Base-by-base conservation (phyloP, 1,284 basidiomycete genomes). In the Somion occarium region DNA sequence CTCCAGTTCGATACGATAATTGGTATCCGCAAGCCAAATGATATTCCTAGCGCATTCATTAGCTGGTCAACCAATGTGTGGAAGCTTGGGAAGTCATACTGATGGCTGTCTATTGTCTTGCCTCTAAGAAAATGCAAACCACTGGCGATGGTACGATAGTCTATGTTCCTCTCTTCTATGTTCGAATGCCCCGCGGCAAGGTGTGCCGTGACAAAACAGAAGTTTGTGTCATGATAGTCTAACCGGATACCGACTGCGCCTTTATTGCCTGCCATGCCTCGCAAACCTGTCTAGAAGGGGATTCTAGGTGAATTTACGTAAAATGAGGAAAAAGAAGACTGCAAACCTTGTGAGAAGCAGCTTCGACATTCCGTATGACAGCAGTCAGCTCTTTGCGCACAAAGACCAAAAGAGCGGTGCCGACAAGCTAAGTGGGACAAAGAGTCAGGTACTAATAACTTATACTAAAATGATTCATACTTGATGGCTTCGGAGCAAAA, bases 201-300 rank as follows among this genome's bases (percentile, higher is more conserved):
- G 69, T 99, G 97, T 0, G 92, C 91, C 0, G 96, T 98, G 60
- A 99, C 73, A 70, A 99, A 94, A 70, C 97, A 99, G 61, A 99
- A 87, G 44, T 82, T 88, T 4, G 94, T 91, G 64, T 97, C 93
- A 61, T 88, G 80, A 59, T 92, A 89, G 39, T 98, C 88, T 53
- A 99, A 74, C 19, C 97, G 85, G 58, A 99, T 91, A 2, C 88
- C 94, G 5, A 97, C 91, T 9, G 93, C 95, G 20, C 92, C 92
- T 71, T 96, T 99, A 72, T 99, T 99, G 20, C 97, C 97, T 3
- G 92, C 93, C 82, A 99, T 93, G 13, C 97, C 97, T 51, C 93
- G 84, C 37, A 99, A 75, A 19, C 97, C 97, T 3, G 97, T 99
- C 91, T 94, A 61, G 19, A 9, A 27, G 7, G 1, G 43, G 26